A percentile compares a stretch with the other conserved stretches of the same genome.
phyloP scores from a whole-genome alignment of 108 stramenopile genomes.

The Cylindrotheca fusiformis region DNA sequence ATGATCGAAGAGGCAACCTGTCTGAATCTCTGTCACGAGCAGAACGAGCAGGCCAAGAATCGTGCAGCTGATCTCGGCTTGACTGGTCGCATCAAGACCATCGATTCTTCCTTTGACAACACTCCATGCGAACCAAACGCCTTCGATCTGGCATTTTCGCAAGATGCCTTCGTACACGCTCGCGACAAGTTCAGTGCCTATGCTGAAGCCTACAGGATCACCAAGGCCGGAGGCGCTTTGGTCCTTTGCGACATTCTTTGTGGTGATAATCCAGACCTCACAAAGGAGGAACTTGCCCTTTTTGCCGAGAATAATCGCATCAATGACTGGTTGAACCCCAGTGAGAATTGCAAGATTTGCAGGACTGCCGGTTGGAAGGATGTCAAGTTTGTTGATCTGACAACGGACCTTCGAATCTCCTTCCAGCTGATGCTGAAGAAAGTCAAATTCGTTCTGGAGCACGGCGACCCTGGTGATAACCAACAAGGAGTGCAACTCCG shows the following conservation, averaged over 20 bases:
- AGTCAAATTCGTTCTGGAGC: slow-evolving; percentile 38
- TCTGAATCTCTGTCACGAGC: slow-evolving; percentile 39
- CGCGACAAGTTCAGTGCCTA: slow-evolving; percentile 36
- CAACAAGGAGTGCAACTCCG: slow-evolving; percentile 23
- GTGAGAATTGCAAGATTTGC: slow-evolving; percentile 31
- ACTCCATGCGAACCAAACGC: slow-evolving; percentile 27
- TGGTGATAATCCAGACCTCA: slow-evolving; percentile 37
- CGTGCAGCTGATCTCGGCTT: slow-evolving; percentile 30
- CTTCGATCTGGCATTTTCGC: slow-evolving; percentile 52
- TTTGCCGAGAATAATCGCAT: slow-evolving; percentile 41
- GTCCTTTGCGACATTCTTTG: slow-evolving; percentile 60
- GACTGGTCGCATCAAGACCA: slow-evolving; percentile 31
- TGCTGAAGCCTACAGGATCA: slow-evolving; percentile 52
- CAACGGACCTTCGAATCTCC: slow-evolving; percentile 44
- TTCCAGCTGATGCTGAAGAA: slow-evolving; percentile 55
- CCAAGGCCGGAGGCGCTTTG: slow-evolving; percentile 54
- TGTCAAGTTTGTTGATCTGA: slow-evolving; percentile 49
- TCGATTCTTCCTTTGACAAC: slow-evolving; percentile 39
- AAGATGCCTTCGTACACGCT: slow-evolving; percentile 65
- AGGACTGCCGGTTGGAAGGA: slow-evolving; percentile 43
- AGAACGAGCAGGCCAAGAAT: slow-evolving; percentile 36
- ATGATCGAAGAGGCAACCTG: slow-evolving; percentile 36
- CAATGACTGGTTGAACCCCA: slow-evolving; percentile 54
- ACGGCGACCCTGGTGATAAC: slow-evolving; percentile 26
- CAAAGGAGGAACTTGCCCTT: slow-evolving; percentile 38